Base-by-base conservation (phyloP, 805 yeast genomes). In the Suhomyces pyralidae region DNA sequence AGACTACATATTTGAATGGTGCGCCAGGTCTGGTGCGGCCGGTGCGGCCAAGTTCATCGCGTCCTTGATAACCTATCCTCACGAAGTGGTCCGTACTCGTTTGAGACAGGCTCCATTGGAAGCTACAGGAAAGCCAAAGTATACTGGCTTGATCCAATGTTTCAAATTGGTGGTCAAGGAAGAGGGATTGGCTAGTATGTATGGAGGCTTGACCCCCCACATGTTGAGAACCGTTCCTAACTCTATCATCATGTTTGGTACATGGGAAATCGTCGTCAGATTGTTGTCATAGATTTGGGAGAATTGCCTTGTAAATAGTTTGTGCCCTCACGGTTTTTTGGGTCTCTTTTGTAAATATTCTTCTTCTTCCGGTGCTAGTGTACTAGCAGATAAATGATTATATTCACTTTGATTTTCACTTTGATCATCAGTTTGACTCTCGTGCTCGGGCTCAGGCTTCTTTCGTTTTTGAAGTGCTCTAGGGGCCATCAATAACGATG, bases 171-270 rank as follows among this genome's bases (percentile, higher is more conserved):
- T 94, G n/a, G 73, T 90, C 15, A 88, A 86, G 62, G 97, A 94
- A 64, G 99, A 94, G 72, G 99, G 99, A 1, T 70, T 93, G 49
- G 85, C 81, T 7, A 87, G 97, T 10, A 88, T 94, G 90, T 94
- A 94, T 67, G 97, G 99, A 51, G 99, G 99, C 0, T 78, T 94
- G 62, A 94, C 99, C 1, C 97, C 99, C 3, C 99, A 94, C 71
- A 75, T 94, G 63, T 81, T 94, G 74, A 83, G 99, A 70, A 94
- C 99, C 0, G 99, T 94, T 49, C 99, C 99, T 3, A 94, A 94
- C 71, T 88, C 96, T 64, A 91, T 94, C 66, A 93, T 94, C 61
- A 94, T 94, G 99, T 94, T 94, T 76, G 99, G 99, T 45, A 92
- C 98, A 3, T 94, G 98, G 98, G 99, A 94, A 66, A 68, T 94